Evolutionary conservation across 805 yeast species (phyloP).

Genomic region (Metschnikowia bowlesiae): DNA sequence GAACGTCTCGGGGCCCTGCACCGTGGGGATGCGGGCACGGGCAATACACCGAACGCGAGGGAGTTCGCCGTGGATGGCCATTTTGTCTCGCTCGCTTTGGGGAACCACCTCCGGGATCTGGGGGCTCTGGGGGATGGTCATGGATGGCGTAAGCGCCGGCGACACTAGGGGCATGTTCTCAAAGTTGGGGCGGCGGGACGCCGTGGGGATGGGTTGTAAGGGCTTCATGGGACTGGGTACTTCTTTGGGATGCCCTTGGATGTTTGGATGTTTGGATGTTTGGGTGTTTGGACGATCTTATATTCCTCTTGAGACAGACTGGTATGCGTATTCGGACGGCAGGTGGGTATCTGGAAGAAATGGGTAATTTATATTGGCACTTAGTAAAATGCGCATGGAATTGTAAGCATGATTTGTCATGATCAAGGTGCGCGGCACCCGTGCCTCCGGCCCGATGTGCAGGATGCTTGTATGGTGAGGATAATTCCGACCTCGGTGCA

Average conservation of each 20-base stretch:
- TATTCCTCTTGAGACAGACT: too few species aligned
- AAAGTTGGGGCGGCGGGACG: conserved; percentile 4
- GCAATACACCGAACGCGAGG: conserved; percentile 86
- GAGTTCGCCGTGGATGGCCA: conserved; percentile 47
- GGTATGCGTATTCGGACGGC: too few species aligned
- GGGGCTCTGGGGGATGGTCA: conserved; percentile 5
- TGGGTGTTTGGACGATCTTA: too few species aligned
- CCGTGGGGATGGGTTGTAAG: conserved; percentile 9
- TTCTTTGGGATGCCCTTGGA: too few species aligned
- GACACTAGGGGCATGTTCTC: conserved; percentile 18
- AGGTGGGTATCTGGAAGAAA: too few species aligned
- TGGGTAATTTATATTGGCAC: too few species aligned
- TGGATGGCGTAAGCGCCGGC: conserved; percentile 16
- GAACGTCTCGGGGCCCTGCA: conserved; percentile 90
- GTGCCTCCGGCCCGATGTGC: too few species aligned
- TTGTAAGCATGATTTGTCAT: neutral
- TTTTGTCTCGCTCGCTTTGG: conserved; percentile 25
- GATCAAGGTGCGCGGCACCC: neutral
- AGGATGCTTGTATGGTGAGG: too few species aligned
- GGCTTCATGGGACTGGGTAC: conserved; percentile 4
- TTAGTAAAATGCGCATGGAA: neutral
- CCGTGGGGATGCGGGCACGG: conserved; percentile 94
- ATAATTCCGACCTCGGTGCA: too few species aligned
- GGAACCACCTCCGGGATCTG: conserved; percentile 12
- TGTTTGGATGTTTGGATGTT: too few species aligned